Evolutionary conservation across 306 rosid species (phyloP).

Genomic region (Casuarina equisetifolia): DNA sequence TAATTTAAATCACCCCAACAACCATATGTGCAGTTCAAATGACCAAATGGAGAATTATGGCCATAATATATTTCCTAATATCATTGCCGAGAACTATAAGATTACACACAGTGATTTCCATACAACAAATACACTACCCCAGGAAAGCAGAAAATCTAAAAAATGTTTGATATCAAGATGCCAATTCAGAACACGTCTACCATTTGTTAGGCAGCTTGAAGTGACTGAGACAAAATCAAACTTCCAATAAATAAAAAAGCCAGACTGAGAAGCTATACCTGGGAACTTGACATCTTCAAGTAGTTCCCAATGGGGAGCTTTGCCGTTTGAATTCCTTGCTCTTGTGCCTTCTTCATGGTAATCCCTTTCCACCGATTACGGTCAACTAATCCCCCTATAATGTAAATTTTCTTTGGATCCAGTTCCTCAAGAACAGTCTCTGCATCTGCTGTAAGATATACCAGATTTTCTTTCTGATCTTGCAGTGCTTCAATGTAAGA

Average conservation of each 20-base stretch:
- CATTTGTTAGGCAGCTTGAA: background rate
- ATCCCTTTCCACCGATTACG: conserved; percentile 93
- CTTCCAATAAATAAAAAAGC: background rate
- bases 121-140: background rate
- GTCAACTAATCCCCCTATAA: conserved; percentile 90
- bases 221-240: conserved; percentile 3
- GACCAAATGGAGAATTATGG: background rate
- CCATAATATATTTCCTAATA: background rate
- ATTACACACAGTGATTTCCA: background rate
- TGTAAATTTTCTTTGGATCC: conserved; percentile 66
- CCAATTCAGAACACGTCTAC: background rate
- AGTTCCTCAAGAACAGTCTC: conserved; percentile 84
- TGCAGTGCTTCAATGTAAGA: conserved; percentile 74
- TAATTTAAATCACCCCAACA: background rate
- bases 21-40: background rate
- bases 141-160: background rate
- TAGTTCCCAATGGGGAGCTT: conserved; percentile 82
- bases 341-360: conserved; percentile 81
- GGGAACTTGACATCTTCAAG: conserved; percentile 88
- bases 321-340: conserved; percentile 89
- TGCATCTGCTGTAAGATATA: conserved; percentile 85
- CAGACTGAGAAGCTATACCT: conserved; percentile 46
- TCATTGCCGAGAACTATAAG: background rate
- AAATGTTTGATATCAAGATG: background rate
- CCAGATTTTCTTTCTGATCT: conserved; percentile 64